phyloP scores from a whole-genome alignment of 495 filamentous ascomycete species.

The Paragyromitra xinjiangensis region DNA sequence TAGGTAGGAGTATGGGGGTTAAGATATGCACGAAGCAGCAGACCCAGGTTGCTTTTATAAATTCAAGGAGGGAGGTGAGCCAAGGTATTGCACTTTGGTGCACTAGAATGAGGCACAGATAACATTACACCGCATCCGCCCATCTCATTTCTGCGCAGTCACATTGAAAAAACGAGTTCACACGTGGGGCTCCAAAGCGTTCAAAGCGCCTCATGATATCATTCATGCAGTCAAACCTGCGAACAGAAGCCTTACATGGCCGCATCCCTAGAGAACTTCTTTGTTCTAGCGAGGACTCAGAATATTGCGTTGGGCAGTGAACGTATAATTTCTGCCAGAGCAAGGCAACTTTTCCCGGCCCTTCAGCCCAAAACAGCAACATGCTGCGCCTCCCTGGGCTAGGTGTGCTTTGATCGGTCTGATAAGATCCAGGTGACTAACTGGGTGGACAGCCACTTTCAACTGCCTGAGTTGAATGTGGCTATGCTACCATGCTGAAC shows the following conservation, averaged over 20 bases:
- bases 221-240: not conserved
- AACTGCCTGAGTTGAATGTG: no score
- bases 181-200: not conserved
- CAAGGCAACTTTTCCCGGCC: not conserved
- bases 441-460: no score
- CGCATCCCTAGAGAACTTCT: not conserved
- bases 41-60: not conserved
- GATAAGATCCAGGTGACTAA: no score
- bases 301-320: not conserved
- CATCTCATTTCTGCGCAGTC: not conserved
- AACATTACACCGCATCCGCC: not conserved
- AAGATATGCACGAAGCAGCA: not conserved
- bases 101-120: not conserved
- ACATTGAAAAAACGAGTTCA: not conserved
- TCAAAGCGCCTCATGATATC: slow-evolving; percentile 3
- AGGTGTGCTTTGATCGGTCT: no score
- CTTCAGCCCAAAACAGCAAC: not conserved
- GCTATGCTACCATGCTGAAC: no score
- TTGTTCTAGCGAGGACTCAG: not conserved
- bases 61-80: not conserved
- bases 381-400: no score
- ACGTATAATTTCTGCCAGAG: not conserved
- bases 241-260: slow-evolving; percentile 1
- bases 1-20: not conserved
- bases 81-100: not conserved